Evolutionary conservation across 768 basidiomycete species (phyloP).

Genomic region (Arthromyces matolae): DNA sequence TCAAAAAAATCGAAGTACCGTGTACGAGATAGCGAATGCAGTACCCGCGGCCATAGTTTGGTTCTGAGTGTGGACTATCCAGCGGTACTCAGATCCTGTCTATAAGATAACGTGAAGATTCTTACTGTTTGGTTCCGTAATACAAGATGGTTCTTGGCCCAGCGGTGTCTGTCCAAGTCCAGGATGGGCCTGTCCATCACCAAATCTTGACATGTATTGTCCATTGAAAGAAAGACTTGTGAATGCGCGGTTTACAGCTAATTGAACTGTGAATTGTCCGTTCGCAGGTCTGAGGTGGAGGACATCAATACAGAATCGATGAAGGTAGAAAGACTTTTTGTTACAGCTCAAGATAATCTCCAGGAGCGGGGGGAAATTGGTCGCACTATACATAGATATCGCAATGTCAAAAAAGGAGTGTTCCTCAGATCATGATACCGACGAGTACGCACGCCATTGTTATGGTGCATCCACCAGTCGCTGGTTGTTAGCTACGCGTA

Average conservation of each 20-base stretch:
- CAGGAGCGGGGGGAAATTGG: conserved; percentile 38
- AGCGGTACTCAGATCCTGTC: neutral
- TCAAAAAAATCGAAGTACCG: conserved; percentile 23
- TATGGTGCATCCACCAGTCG: conserved; percentile 33
- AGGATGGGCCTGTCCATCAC: conserved; percentile 41
- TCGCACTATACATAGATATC: conserved; percentile 31
- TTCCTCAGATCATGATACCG: neutral
- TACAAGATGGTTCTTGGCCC: conserved; percentile 40
- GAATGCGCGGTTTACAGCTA: conserved; percentile 47
- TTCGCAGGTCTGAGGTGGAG: conserved; percentile 38
- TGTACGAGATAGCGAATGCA: conserved; percentile 53
- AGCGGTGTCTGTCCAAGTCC: conserved; percentile 16
- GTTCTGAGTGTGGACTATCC: conserved; percentile 50
- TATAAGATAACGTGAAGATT: neutral
- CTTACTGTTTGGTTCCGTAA: conserved; percentile 47
- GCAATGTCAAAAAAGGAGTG: neutral
- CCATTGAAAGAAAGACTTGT: conserved; percentile 42
- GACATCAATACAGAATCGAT: neutral
- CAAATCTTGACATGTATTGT: conserved; percentile 33
- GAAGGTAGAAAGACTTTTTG: conserved; percentile 5
- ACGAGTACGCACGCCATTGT: conserved; percentile 28
- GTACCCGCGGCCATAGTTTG: conserved; percentile 48
- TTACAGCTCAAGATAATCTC: conserved; percentile 41
- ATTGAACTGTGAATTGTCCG: conserved; percentile 43
- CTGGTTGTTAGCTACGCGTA: conserved; percentile 4